Percentiles rank a stretch among this genome's conserved stretches.
phyloP scores from a whole-genome alignment of 176 grass and related monocot species.

The Canna indica region DNA sequence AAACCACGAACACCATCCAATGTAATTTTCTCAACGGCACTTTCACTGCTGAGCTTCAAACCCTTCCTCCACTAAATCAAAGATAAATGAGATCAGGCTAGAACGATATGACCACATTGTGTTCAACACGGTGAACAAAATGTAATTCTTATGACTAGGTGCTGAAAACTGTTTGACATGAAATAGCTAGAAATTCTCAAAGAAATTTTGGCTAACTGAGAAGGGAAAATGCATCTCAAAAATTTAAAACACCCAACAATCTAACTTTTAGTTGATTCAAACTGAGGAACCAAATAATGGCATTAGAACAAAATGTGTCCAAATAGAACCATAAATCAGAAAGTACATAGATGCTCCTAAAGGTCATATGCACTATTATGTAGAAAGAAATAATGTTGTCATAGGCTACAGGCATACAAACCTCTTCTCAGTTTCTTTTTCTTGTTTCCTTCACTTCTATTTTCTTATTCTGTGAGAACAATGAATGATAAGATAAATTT shows the following conservation, averaged over 20 bases:
- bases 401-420: too few species aligned
- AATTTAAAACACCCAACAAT: neutral
- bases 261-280: neutral
- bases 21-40: conserved; percentile 82
- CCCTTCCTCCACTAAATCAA: conserved; percentile 74
- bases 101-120: neutral
- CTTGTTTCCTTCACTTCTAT: too few species aligned
- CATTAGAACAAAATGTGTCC: neutral
- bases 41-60: conserved; percentile 78
- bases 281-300: neutral
- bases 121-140: neutral
- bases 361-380: too few species aligned
- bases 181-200: neutral
- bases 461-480: too few species aligned
- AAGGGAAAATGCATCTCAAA: neutral
- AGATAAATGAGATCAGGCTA: conserved; percentile 7
- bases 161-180: too few species aligned
- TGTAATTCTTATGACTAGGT: too few species aligned
- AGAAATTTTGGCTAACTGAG: neutral
- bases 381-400: too few species aligned
- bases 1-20: conserved; percentile 92
- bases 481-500: too few species aligned
- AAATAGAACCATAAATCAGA: neutral
- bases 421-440: too few species aligned
- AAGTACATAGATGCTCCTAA: too few species aligned